Conservation (phyloP, 345 rosid genomes). For the Carallia pectinifolia region DNA sequence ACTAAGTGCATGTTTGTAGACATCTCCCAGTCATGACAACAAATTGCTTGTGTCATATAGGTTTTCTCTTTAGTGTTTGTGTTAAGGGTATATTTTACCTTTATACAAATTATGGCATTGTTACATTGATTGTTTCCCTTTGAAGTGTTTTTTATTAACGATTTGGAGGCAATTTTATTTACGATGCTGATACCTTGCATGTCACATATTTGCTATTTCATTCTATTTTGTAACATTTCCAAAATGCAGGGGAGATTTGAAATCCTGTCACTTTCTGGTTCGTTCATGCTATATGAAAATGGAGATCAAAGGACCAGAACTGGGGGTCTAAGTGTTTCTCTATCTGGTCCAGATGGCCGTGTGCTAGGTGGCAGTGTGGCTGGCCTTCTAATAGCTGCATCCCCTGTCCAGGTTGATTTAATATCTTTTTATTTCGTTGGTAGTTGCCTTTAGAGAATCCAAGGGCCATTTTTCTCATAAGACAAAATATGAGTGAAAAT, state of each 20-base stretch:
- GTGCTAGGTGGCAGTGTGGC: conserved; percentile 89
- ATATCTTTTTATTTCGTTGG: background rate
- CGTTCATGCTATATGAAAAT: conserved; percentile 69
- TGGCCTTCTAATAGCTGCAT: conserved; percentile 78
- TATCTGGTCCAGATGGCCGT: conserved; percentile 87
- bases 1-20: too few relatives aligned
- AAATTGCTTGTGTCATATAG: too few relatives aligned
- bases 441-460: background rate
- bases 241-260: conserved; percentile 75
- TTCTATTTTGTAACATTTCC: background rate
- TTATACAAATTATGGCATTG: too few relatives aligned
- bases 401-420: conserved; percentile 76
- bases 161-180: too few relatives aligned
- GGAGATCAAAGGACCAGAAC: conserved; percentile 69
- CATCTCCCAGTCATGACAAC: too few relatives aligned
- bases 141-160: too few relatives aligned
- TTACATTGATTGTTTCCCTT: too few relatives aligned
- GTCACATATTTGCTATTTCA: too few relatives aligned
- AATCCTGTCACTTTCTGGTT: conserved; percentile 83
- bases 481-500: too few relatives aligned
- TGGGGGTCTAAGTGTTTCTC: conserved; percentile 71
- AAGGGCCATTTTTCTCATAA: background rate
- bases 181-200: too few relatives aligned
- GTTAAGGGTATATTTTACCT: too few relatives aligned
- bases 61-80: too few relatives aligned